Percentiles rank a stretch among this genome's conserved stretches.
These are phyloP conservation scores for Globisporangium radiosum DNA, from an alignment of 352 stramenopile genomes.

Conservation along the genomic window DNA sequence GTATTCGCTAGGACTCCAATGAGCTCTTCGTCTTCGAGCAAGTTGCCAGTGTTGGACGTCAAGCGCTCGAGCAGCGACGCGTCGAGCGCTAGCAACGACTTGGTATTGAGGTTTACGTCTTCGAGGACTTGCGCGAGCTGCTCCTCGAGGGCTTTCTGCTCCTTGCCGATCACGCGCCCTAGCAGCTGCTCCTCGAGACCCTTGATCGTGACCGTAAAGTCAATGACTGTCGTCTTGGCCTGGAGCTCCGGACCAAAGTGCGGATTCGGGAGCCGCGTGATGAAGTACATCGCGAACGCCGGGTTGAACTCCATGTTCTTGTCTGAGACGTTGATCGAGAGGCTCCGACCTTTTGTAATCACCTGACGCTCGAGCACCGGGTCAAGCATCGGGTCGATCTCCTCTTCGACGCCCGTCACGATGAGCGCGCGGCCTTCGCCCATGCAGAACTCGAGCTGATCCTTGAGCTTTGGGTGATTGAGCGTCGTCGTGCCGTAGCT, in stretches of 20 bases:
- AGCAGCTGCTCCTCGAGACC: conserved; percentile 96
- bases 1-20: conserved; percentile 97
- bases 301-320: conserved; percentile 99
- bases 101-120: conserved; percentile 98
- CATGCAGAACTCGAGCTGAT: conserved; percentile 98
- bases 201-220: conserved; percentile 98
- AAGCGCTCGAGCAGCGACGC: conserved; percentile 94
- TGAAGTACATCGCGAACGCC: conserved; percentile 98
- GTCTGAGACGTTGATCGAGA: conserved; percentile 98
- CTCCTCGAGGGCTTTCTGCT: conserved; percentile 97
- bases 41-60: conserved; percentile 96
- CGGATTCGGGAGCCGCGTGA: conserved; percentile 96
- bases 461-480: conserved; percentile 96
- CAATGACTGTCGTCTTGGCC: conserved; percentile 97
- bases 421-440: conserved; percentile 93
- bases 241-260: conserved; percentile 97
- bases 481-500: conserved; percentile 93
- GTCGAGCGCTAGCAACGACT: conserved; percentile 94
- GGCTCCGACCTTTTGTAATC: conserved; percentile 93
- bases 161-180: conserved; percentile 95
- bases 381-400: conserved; percentile 98
- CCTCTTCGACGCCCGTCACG: conserved; percentile 94
- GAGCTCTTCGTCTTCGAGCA: conserved; percentile 98
- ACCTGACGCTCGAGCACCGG: conserved; percentile 97
- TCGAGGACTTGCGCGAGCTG: conserved; percentile 98